Conservation (phyloP, 805 yeast genomes). For the Metschnikowia peoriensis region DNA sequence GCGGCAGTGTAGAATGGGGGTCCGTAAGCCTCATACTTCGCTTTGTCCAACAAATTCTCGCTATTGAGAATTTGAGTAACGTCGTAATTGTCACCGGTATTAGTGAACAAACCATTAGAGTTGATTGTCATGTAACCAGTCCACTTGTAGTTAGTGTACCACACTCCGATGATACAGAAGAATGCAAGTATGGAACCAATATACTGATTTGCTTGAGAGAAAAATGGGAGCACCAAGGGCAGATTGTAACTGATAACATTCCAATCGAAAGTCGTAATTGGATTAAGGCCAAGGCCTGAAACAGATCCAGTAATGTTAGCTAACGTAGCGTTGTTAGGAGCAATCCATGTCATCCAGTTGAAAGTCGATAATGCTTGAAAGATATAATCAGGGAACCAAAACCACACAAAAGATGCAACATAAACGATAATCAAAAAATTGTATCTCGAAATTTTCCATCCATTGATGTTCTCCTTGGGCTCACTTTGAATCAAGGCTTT, state of each 20-base stretch:
- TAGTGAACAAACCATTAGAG: conserved; percentile 23
- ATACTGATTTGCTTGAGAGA: conserved; percentile 22
- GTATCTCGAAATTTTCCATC: conserved; percentile 49
- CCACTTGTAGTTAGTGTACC: conserved; percentile 29
- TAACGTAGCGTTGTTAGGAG: conserved; percentile 50
- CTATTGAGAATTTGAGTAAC: conserved; percentile 17
- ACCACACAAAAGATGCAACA: conserved; percentile 1
- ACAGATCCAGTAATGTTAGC: conserved; percentile 63
- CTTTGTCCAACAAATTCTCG: conserved; percentile 16
- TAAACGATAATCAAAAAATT: conserved; percentile 1
- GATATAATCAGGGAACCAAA: conserved; percentile 33
- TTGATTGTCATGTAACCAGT: conserved; percentile 29
- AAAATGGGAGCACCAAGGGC: conserved; percentile 46
- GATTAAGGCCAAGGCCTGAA: conserved; percentile 63
- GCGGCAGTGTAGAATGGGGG: conserved; percentile 26
- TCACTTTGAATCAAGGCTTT: conserved; percentile 51
- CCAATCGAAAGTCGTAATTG: conserved; percentile 71
- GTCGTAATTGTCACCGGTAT: conserved; percentile 23
- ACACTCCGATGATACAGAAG: conserved; percentile 25
- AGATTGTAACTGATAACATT: conserved; percentile 53
- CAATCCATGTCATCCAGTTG: conserved; percentile 68
- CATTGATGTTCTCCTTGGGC: conserved; percentile 51
- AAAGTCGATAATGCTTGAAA: conserved; percentile 58
- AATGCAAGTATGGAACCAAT: conserved; percentile 25
- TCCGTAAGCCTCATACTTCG: conserved; percentile 19